Percentiles rank a stretch among this genome's conserved stretches.
Evolutionary conservation across 75 land plant genomes (phyloP).

Genomic region (Pinus albicaulis): DNA sequence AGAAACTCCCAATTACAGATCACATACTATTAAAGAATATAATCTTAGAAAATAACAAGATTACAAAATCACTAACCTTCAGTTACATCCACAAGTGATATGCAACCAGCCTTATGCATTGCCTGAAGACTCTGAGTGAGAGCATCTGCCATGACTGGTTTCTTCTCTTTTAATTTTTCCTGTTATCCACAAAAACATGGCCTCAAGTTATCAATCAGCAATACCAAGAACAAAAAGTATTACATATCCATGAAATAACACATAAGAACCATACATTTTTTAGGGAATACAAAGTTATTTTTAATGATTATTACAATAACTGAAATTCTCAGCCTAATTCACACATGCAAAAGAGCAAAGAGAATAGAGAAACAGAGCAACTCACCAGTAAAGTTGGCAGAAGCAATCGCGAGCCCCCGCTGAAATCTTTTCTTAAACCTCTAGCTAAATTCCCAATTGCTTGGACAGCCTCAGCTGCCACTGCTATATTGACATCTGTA

Average conservation of each 20-base stretch:
- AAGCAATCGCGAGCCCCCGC: constrained; percentile 69
- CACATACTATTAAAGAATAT: neutral
- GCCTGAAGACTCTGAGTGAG: constrained; percentile 85
- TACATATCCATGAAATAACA: neutral
- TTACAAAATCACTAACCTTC: constrained; percentile 62
- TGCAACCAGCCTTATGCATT: constrained; percentile 79
- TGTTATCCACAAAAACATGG: constrained; percentile 6
- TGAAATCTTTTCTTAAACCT: constrained; percentile 87
- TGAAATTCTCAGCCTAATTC: neutral
- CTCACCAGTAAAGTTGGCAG: constrained; percentile 89
- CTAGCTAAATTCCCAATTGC: constrained; percentile 91
- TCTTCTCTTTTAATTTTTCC: constrained; percentile 99
- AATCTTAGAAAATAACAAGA: neutral
- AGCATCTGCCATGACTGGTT: constrained; percentile 73
- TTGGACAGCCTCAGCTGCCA: constrained; percentile 96
- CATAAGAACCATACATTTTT: neutral
- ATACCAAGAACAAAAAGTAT: neutral
- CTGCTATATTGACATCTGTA: constrained; percentile 98
- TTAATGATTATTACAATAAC: neutral
- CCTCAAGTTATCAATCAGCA: neutral
- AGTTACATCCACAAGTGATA: constrained; percentile 68
- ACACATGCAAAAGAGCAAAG: neutral
- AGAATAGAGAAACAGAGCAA: neutral
- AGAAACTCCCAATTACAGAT: neutral
- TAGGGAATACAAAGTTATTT: neutral